Evolutionary conservation across 129 eudicot genomes (phyloP).

Genomic region (Helianthus tuberosus): DNA sequence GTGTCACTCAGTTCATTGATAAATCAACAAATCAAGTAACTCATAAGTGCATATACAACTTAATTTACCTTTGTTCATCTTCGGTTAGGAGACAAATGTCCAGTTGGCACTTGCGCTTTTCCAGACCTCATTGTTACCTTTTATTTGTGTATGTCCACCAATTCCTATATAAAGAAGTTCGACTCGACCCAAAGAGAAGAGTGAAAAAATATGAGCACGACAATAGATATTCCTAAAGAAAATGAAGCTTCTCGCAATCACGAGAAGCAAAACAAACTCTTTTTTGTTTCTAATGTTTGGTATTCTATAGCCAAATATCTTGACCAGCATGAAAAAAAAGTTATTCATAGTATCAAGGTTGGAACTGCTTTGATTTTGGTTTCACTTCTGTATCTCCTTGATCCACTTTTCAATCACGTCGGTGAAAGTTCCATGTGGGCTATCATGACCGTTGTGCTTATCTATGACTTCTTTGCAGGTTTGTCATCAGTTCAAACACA

Average conservation of each 20-base stretch:
- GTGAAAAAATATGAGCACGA: constrained; percentile 44
- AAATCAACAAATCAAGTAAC: neutral
- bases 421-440: constrained; percentile 94
- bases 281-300: constrained; percentile 29
- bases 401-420: constrained; percentile 67
- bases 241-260: constrained; percentile 34
- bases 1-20: constrained; percentile 27
- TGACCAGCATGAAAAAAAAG: constrained; percentile 31
- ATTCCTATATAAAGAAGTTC: constrained; percentile 26
- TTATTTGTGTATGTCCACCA: constrained; percentile 34
- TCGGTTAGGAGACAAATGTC: constrained; percentile 28
- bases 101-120: constrained; percentile 33
- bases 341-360: constrained; percentile 68
- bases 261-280: constrained; percentile 38
- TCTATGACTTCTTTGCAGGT: constrained; percentile 86
- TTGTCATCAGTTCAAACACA: constrained; percentile 19
- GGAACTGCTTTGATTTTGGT: constrained; percentile 74
- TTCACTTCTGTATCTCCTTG: constrained; percentile 70
- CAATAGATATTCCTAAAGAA: constrained; percentile 44
- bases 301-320: constrained; percentile 32
- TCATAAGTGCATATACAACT: constrained; percentile 8
- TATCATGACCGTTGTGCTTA: constrained; percentile 87
- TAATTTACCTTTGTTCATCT: constrained; percentile 16
- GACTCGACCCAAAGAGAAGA: constrained; percentile 32
- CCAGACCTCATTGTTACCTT: constrained; percentile 16